phyloP scores from a whole-genome alignment of 2,329 filamentous ascomycete genomes.

The Penicillium sp. region DNA sequence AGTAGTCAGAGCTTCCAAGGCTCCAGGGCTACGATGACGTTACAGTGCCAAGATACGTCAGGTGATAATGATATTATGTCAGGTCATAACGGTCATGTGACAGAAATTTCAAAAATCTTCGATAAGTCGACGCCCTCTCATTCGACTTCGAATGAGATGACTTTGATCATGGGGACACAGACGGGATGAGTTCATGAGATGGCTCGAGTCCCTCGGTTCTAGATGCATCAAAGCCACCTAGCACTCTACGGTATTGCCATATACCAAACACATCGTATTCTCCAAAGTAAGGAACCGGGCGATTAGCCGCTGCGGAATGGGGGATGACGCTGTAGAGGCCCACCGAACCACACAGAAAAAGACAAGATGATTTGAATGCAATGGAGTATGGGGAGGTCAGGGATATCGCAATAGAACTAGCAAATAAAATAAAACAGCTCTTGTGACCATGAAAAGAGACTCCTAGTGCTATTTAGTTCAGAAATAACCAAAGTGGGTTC shows the following conservation, averaged over 20 bases:
- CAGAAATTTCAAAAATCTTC: conserved; percentile 19
- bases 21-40: conserved; percentile 2
- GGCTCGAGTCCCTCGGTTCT: not conserved
- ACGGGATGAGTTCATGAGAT: not conserved
- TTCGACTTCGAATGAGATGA: conserved; percentile 17
- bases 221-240: not conserved
- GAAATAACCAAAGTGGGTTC: conserved; percentile 12
- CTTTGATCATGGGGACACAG: conserved; percentile 18
- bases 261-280: not conserved
- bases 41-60: conserved; percentile 8
- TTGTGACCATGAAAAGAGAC: not conserved
- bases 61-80: conserved; percentile 11
- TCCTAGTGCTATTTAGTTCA: not conserved
- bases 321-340: conserved; percentile 40
- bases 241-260: not conserved
- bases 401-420: not conserved
- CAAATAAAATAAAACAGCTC: not conserved
- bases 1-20: conserved; percentile 1
- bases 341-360: conserved; percentile 44
- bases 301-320: conserved; percentile 39
- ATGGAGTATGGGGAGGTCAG: not conserved
- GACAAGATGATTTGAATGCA: conserved; percentile 6
- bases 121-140: conserved; percentile 27
- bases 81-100: conserved; percentile 15
- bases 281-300: conserved; percentile 21